Conservation (phyloP, 495 filamentous ascomycete genomes). For the Chaetomium tenue region DNA sequence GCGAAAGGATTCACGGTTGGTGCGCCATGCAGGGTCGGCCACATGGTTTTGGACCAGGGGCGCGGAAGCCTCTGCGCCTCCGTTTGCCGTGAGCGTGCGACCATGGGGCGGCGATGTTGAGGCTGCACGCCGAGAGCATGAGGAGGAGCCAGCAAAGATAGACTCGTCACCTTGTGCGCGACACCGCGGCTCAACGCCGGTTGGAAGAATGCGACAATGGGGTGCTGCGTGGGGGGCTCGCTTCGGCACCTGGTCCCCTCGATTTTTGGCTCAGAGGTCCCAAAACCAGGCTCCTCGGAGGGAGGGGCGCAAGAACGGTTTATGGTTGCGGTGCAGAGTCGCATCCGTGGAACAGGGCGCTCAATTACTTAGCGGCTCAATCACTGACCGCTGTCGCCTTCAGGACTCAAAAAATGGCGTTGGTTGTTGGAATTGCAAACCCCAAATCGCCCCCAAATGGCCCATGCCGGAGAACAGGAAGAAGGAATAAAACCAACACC, state of each 20-base stretch:
- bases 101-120: not conserved
- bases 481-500: not conserved
- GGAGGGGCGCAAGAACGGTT: slow-evolving; percentile 11
- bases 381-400: not conserved
- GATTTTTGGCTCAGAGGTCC: not conserved
- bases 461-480: not conserved
- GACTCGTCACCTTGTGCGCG: not conserved
- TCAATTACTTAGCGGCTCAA: not conserved
- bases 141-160: not conserved
- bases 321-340: slow-evolving; percentile 11
- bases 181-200: not conserved
- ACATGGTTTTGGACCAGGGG: slow-evolving; percentile 24
- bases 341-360: not conserved
- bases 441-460: too few relatives aligned
- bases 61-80: not conserved
- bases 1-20: not conserved
- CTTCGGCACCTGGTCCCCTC: not conserved
- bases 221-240: slow-evolving; percentile 11
- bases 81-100: not conserved
- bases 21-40: slow-evolving; percentile 20
- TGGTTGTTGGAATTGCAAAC: not conserved
- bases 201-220: slow-evolving; percentile 4
- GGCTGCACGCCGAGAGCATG: not conserved
- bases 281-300: slow-evolving; percentile 1
- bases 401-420: not conserved